Evolutionary conservation across 75 land plant genomes (phyloP), one percentile per base, ranked within the genome.

Genomic region (Adiantum capillusveneris): DNA sequence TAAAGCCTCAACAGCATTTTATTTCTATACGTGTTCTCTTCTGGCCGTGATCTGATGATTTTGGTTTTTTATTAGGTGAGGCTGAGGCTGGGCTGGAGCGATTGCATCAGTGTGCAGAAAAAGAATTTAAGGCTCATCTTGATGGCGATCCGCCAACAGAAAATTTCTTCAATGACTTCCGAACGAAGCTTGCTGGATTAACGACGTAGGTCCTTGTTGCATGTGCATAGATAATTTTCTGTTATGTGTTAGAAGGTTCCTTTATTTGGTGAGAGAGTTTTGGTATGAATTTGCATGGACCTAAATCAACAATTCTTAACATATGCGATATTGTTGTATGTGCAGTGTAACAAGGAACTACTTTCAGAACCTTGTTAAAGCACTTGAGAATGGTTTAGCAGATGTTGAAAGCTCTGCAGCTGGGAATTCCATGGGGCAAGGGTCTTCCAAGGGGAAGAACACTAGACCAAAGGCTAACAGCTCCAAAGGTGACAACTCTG

Each of bases 71-170:
- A 34, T 31, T 56, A 68, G 70, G 72, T 37, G 61, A 73, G 27
- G 79, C 79, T 24, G 77, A 72, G 41, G 21, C 71, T 45, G 71
- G 56, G 13, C 29, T 77, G 46, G 79, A 77, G 29, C 53, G 77
- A 48, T 70, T 77, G 31, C 79, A 73, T 65, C 64, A 60, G 21
- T 67, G 77, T 51, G 70, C 76, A 25, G 79, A 77, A 63, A 73
- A 65, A 36, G 79, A 72, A n/a, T 20, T 72, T 11, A 42, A 72
- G 30, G 61, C 1, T 2, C 66, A 50, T 31, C 60, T 77, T 20
- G 62, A 51, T 16, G 66, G 66, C 36, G 29, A 20, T n/a, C 55
- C 63, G 6, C 17, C 30, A 14, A 24, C 39, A 27, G 18, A 53
- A 26, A 36, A 6, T 7, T 76, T 72, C 65, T 76, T 72, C 65